Conservation (phyloP, 2,329 filamentous ascomycete genomes). For the Tolypocladium pustulatum region DNA sequence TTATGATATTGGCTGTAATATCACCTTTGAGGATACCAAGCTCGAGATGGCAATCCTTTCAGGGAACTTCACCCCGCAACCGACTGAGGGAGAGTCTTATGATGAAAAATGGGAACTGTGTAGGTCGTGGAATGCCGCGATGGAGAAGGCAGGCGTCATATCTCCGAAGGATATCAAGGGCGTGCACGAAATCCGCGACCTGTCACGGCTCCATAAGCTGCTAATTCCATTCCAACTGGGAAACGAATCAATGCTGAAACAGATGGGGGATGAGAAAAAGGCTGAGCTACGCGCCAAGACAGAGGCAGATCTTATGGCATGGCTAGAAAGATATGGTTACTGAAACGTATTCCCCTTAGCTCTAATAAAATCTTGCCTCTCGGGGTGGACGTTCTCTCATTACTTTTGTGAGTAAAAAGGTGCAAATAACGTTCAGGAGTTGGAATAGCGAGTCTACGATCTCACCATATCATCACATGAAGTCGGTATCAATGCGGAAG, state of each 20-base stretch:
- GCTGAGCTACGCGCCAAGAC: neutral
- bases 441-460: no score
- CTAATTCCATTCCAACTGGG: neutral
- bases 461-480: no score
- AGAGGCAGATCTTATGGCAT: neutral
- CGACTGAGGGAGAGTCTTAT: neutral
- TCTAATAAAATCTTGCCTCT: no score
- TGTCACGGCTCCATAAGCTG: neutral
- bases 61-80: neutral
- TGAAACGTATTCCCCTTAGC: slow-evolving; percentile 14
- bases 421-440: no score
- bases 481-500: no score
- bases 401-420: no score
- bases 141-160: neutral
- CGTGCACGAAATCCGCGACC: neutral
- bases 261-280: neutral
- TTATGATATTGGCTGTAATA: neutral
- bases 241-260: neutral
- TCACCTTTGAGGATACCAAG: neutral
- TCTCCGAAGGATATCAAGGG: neutral
- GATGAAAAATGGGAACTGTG: neutral
- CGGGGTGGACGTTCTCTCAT: no score
- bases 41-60: neutral
- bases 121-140: neutral
- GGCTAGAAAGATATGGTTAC: neutral